Percentiles rank a stretch among this genome's conserved stretches.
Conservation (phyloP, 148 eudicot genomes). For the Gaultheria prostrata region DNA sequence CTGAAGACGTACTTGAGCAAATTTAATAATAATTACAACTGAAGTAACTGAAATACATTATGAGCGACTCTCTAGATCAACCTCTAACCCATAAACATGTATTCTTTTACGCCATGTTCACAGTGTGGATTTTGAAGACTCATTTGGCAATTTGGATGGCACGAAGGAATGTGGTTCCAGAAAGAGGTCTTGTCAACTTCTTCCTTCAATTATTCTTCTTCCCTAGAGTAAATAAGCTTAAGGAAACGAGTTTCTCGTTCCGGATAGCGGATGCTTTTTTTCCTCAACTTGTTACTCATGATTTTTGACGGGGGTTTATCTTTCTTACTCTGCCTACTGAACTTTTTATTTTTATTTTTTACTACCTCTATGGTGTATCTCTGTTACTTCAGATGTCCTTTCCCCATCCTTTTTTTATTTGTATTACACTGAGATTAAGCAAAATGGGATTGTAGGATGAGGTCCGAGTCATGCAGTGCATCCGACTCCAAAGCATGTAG, state of each 20-base stretch:
- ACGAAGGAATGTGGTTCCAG: neutral
- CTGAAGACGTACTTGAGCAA: neutral
- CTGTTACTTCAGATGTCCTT: neutral
- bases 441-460: conserved; percentile 28
- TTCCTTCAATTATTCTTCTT: neutral
- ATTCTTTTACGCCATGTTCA: neutral
- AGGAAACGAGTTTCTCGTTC: neutral
- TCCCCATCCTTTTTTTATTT: neutral
- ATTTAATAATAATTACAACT: neutral
- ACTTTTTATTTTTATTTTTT: neutral
- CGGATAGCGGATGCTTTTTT: neutral
- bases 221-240: neutral
- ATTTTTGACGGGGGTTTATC: neutral
- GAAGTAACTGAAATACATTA: neutral
- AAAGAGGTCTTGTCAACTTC: conserved; percentile 1
- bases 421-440: neutral
- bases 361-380: neutral
- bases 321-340: neutral
- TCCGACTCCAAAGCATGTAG: conserved; percentile 43
- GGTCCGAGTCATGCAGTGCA: conserved; percentile 34
- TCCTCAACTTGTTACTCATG: neutral
- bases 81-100: neutral
- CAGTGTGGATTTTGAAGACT: conserved; percentile 1
- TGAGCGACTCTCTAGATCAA: neutral
- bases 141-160: neutral